Evolutionary conservation across 352 stramenopile species (phyloP).

Genomic region (Globisporangium radiosum): DNA sequence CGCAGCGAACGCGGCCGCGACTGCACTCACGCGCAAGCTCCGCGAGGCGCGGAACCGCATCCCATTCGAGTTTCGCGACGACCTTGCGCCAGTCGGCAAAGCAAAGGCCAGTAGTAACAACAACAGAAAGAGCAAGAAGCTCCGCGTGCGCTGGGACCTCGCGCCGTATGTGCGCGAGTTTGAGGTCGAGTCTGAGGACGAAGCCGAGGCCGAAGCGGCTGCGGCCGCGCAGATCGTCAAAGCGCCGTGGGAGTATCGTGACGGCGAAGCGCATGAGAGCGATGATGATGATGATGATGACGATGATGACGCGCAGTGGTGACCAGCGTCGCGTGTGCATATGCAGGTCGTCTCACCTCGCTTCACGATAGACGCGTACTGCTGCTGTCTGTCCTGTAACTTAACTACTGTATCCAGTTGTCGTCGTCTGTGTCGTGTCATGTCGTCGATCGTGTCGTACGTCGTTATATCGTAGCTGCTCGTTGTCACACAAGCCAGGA

Average conservation of each 20-base stretch:
- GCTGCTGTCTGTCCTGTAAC: no score
- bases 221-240: slow-evolving; percentile 14
- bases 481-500: no score
- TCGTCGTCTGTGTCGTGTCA: no score
- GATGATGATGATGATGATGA: slow-evolving; percentile 38
- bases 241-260: slow-evolving; percentile 15
- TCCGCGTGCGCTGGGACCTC: slow-evolving; percentile 38
- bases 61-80: slow-evolving; percentile 49
- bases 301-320: slow-evolving; percentile 4
- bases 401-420: no score
- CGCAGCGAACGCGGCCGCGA: slow-evolving; percentile 14
- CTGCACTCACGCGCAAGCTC: slow-evolving; percentile 37
- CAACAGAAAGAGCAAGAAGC: slow-evolving; percentile 32
- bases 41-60: slow-evolving; percentile 44
- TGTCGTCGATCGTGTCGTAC: no score
- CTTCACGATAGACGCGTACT: no score
- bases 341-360: no score
- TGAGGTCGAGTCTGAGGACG: slow-evolving; percentile 50
- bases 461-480: no score
- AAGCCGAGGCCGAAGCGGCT: slow-evolving; percentile 31
- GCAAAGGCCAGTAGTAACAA: slow-evolving; percentile 4
- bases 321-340: not conserved
- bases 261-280: slow-evolving; percentile 13
- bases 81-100: slow-evolving; percentile 22
- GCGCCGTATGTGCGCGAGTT: slow-evolving; percentile 44